Evolutionary conservation across 768 basidiomycete species (phyloP).

Genomic region (Pisolithus albus): DNA sequence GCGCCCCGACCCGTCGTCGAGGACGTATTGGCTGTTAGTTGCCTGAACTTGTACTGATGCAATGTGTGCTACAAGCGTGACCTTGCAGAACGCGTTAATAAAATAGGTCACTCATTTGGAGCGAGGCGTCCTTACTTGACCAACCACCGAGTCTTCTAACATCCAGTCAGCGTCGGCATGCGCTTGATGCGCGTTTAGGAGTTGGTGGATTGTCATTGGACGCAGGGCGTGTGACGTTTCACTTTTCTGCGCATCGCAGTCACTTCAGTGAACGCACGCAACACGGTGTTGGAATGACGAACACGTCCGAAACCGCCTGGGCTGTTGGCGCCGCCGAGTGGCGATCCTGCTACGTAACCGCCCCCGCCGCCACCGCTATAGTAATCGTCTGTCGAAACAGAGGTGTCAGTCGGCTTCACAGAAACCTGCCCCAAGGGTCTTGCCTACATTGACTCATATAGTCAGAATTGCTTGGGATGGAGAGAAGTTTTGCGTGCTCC

Average conservation of each 20-base stretch:
- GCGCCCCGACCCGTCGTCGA: conserved; percentile 83
- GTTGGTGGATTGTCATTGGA: conserved; percentile 73
- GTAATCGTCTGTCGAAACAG: conserved; percentile 26
- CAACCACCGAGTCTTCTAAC: conserved; percentile 73
- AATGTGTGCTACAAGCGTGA: conserved; percentile 72
- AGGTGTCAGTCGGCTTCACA: not conserved
- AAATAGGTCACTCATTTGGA: not conserved
- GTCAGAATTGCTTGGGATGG: conserved; percentile 1
- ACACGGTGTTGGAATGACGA: conserved; percentile 11
- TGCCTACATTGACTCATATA: conserved; percentile 40
- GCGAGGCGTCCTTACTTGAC: conserved; percentile 48
- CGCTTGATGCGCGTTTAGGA: conserved; percentile 68
- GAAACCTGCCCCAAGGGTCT: not conserved
- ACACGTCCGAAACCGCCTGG: conserved; percentile 48
- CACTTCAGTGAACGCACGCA: not conserved
- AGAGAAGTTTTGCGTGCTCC: conserved; percentile 4
- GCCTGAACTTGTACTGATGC: conserved; percentile 59
- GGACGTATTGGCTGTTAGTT: conserved; percentile 71
- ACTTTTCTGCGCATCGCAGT: conserved; percentile 23
- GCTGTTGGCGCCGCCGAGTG: conserved; percentile 51
- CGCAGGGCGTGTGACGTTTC: conserved; percentile 46
- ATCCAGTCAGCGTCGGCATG: conserved; percentile 87
- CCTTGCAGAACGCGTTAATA: conserved; percentile 31
- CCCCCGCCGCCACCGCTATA: conserved; percentile 40
- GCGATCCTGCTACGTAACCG: conserved; percentile 56